Evolutionary conservation across 1,139 yeast species (phyloP), one percentile per base, ranked within the genome.

Genomic region (Pichia sp.): DNA sequence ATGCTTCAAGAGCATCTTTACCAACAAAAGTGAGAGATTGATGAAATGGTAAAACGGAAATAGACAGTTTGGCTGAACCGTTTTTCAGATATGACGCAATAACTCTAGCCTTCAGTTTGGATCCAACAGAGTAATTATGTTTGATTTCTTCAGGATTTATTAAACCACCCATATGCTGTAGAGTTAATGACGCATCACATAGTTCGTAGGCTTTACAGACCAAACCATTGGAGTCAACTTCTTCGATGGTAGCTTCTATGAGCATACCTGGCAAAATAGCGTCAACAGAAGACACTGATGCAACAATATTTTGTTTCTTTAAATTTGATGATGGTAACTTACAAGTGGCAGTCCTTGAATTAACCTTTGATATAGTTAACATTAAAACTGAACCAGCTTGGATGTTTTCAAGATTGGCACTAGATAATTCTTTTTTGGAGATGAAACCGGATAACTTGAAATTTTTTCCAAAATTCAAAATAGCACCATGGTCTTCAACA

Each of bases 401-500:
- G 16, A 65, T 42, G 26, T 45, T 49, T 23, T 56, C 58, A 7
- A n/a, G 7, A 35, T 61, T 41, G 36, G 53, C 56, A 27, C 64
- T 56, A 10, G 58, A 55, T 44, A 75, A 63, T 50, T 82, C 90
- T 55, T 81, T 83, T 56, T 79, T 80, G 3, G 95, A 76, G 48
- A 92, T 70, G 64, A 92, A 92, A 1, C 95, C 97, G 27, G 78
- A 65, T 16, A 73, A 49, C 4, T 62, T 59, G 3, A 41, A 33
- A 11, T 69, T 64, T 44, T 72, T 66, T 28, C 97, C 97, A 31
- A 85, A 64, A 55, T 81, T 84, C 43, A 90, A 66, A 48, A 86
- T 77, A 16, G 81, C 73, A 64, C 98, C 98, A 60, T 86, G 96
- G 59, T 92, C 98, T 70, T 92, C 97, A 28, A 86, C 66, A 43